Evolutionary conservation across 148 eudicot genomes (phyloP), one percentile per base, ranked within the genome.

Genomic region (Arctostaphylos glauca): DNA sequence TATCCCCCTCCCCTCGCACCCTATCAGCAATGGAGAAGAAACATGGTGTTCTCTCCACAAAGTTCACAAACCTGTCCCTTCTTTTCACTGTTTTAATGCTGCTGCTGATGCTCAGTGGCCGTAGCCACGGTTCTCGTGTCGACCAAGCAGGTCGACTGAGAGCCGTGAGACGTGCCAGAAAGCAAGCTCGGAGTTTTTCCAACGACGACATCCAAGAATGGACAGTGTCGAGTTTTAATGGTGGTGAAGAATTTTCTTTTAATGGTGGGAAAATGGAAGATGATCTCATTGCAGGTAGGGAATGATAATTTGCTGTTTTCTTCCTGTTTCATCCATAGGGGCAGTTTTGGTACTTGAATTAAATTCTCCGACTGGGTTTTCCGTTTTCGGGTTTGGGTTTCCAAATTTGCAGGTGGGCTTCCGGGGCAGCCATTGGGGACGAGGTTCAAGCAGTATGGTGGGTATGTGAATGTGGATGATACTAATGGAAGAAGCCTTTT

Each of bases 391-490:
- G 0, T 21, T 62, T 59, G 68, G 1, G 38, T n/a, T n/a, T n/a
- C n/a, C n/a, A 66, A 66, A 62, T 83, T 84, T 50, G 44, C 48
- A 50, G 78, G 71, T 25, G 88, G 85, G 62, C 86, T 86, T 75
- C 92, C 90, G 0, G 89, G 89, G 2, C 92, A 90, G 75, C 91
- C 90, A 54, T 44, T 55, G 6, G 80, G 77, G 58, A 64, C 82
- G 52, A 78, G 10, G 83, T 88, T 90, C 50, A 83, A 80, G 82
- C 92, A 90, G 71, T 90, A 85, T 87, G 82, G 86, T 19, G 92
- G 92, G 3, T 90, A 90, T 83, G 84, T 88, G 4, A 82, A 78
- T 50, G 89, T 90, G n/a, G 90, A 90, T 87, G 43, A 62, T 3
- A 54, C 55, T 0, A 86, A 86, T 5, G 90, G 91, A 0, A 31